Evolutionary conservation across 352 stramenopile species (phyloP).

Genomic region (Ophiocytium majus): DNA sequence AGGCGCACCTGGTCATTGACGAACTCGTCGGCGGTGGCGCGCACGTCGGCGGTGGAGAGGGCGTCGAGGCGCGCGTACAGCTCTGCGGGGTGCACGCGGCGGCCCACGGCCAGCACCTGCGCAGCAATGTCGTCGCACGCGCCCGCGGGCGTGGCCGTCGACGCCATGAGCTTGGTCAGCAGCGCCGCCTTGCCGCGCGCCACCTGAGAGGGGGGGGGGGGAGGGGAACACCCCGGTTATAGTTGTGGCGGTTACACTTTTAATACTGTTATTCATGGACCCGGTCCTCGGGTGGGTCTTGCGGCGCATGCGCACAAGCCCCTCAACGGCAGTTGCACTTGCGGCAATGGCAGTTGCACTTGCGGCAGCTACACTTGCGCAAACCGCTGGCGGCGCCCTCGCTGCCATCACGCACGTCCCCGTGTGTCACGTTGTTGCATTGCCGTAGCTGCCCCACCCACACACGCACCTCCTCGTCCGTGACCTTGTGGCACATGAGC

Average conservation of each 20-base stretch:
- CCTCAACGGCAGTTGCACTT: too few species aligned
- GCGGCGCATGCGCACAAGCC: conserved; percentile 91
- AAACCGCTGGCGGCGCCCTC: too few species aligned
- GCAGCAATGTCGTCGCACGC: conserved; percentile 98
- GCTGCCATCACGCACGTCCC: too few species aligned
- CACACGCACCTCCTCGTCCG: conserved; percentile 82
- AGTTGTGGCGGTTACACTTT: too few species aligned
- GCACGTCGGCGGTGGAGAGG: conserved; percentile 87
- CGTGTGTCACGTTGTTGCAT: too few species aligned
- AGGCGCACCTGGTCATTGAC: conserved; percentile 88
- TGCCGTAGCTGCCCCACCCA: too few species aligned
- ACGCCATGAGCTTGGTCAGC: conserved; percentile 72
- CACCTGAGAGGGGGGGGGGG: background rate
- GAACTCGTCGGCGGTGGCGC: conserved; percentile 67
- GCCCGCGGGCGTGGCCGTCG: conserved; percentile 91
- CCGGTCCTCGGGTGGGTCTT: too few species aligned
- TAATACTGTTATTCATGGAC: too few species aligned
- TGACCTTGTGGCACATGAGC: conserved; percentile 89
- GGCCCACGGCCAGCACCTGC: conserved; percentile 88
- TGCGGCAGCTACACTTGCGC: background rate
- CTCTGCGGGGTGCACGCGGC: conserved; percentile 93
- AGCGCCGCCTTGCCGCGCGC: conserved; percentile 20
- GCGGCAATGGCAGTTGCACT: too few species aligned
- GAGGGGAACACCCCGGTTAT: too few species aligned
- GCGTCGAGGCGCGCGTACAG: conserved; percentile 97